Evolutionary conservation across 495 filamentous ascomycete species (phyloP).

Genomic region (Aspergillus conjunctus): DNA sequence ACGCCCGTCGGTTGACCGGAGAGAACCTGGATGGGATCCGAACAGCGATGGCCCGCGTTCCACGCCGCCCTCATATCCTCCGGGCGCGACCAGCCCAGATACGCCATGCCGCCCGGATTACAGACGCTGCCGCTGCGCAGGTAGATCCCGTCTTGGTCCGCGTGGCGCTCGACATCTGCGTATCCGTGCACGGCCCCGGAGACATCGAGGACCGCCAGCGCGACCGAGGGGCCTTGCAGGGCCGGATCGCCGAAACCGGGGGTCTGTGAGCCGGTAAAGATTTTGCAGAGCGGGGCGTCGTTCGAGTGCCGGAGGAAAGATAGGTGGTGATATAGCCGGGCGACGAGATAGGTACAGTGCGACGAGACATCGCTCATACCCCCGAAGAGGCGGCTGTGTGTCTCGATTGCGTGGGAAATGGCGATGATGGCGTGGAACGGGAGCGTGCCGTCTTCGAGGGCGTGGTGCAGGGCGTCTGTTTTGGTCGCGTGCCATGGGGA

Average conservation of each 20-base stretch:
- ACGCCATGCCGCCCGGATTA: slow-evolving; percentile 58
- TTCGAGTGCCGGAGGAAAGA: slow-evolving; percentile 59
- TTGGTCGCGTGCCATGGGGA: slow-evolving; percentile 63
- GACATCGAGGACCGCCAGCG: slow-evolving; percentile 63
- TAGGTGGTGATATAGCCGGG: slow-evolving; percentile 54
- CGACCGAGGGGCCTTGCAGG: slow-evolving; percentile 69
- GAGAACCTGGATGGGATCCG: slow-evolving; percentile 52
- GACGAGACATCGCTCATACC: slow-evolving; percentile 62
- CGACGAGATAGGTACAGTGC: slow-evolving; percentile 61
- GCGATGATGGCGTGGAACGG: slow-evolving; percentile 79
- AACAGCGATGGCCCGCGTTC: slow-evolving; percentile 66
- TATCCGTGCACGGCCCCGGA: slow-evolving; percentile 60
- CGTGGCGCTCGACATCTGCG: slow-evolving; percentile 62
- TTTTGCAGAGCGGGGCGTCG: slow-evolving; percentile 54
- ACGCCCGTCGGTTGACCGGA: slow-evolving; percentile 62
- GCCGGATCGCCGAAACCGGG: slow-evolving; percentile 54
- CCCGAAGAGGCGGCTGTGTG: slow-evolving; percentile 62
- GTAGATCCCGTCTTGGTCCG: slow-evolving; percentile 63
- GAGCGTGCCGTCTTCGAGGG: slow-evolving; percentile 75
- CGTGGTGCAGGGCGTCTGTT: slow-evolving; percentile 59
- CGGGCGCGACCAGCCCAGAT: slow-evolving; percentile 45
- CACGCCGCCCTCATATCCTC: slow-evolving; percentile 64
- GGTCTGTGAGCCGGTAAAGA: slow-evolving; percentile 57
- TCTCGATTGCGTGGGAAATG: slow-evolving; percentile 67
- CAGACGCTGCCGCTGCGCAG: slow-evolving; percentile 70